Base-by-base conservation (phyloP, 2,329 filamentous ascomycete species). In the Periconia macrospinosa region DNA sequence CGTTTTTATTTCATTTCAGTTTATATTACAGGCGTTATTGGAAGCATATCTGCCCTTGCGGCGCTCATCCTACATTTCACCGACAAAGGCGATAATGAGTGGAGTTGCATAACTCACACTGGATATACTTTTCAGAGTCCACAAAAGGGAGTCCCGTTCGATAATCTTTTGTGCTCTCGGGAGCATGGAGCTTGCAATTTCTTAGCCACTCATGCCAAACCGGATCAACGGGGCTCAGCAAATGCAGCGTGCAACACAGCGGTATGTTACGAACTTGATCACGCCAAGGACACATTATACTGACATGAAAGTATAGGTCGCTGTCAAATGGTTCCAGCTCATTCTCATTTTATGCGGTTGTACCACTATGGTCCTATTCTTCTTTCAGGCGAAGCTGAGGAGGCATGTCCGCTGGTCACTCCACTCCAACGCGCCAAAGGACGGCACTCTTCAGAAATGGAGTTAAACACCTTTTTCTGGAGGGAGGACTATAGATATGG, bases 261-360 rank as follows among this genome's bases (percentile, higher is more conserved):
- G 30, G 68, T 71, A 35, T 63, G 68, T 65, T 6, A 10, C 19
- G 8, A 8, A 9, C 2, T 18, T 11, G 9, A 42, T 50, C 19
- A 41, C 17, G 11, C 10, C 3, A 23, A 35, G n/a, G 19, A 53
- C 8, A 27, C 37, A 37, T 23, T 1, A 6, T 23, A n/a, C 53
- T 50, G 30, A 55, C 8, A 27, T 23, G 1, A 3, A 1, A 19
- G 9, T 15, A 10, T 41, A 69, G 68, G 49, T 60, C 8, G 54
- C 59, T 15, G 63, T 66, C 6, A 70, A 70, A 44, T 71, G 67
- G 67, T 23, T 70, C 17, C 67, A 69, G 35, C 55, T 71, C 30
- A 49, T 64, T 17, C 44, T 71, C 9, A 51, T 66, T 2, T 10
- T 68, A 15, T 58, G 59, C 23, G 52, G 57, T 0, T 52, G 65